Conservation (phyloP, 371 early-diverging fungal genomes). For the Entomophthora muscae region DNA sequence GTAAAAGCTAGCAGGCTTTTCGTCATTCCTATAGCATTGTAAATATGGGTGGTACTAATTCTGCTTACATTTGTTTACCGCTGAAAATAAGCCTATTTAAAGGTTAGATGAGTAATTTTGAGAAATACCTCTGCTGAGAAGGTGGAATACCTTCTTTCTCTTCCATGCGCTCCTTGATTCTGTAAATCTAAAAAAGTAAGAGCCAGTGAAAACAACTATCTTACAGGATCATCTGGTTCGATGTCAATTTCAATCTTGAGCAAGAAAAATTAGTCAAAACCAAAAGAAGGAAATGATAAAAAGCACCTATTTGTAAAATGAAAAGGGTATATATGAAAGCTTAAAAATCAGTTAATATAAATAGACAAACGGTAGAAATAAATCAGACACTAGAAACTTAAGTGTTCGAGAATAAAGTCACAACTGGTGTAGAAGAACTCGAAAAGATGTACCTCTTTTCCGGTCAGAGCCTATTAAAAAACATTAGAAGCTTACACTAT, state of each 20-base stretch:
- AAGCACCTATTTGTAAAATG: neutral
- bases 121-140: constrained; percentile 70
- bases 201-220: neutral
- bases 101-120: neutral
- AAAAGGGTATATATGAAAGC: too few species aligned
- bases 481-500: too few species aligned
- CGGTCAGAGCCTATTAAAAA: constrained; percentile 85
- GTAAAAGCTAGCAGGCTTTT: constrained; percentile 59
- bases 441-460: constrained; percentile 56
- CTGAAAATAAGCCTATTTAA: constrained; percentile 55
- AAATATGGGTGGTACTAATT: neutral
- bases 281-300: neutral
- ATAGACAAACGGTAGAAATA: too few species aligned
- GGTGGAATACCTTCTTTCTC: constrained; percentile 97
- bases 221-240: constrained; percentile 59
- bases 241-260: constrained; percentile 93
- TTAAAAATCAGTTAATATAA: too few species aligned
- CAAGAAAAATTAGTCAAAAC: too few species aligned
- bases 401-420: neutral
- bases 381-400: neutral
- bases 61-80: constrained; percentile 78
- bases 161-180: constrained; percentile 87
- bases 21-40: constrained; percentile 58
- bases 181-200: constrained; percentile 34
- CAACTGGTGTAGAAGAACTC: neutral